Conservation (phyloP, 2,329 filamentous ascomycete genomes). For the Talaromyces marneffei region DNA sequence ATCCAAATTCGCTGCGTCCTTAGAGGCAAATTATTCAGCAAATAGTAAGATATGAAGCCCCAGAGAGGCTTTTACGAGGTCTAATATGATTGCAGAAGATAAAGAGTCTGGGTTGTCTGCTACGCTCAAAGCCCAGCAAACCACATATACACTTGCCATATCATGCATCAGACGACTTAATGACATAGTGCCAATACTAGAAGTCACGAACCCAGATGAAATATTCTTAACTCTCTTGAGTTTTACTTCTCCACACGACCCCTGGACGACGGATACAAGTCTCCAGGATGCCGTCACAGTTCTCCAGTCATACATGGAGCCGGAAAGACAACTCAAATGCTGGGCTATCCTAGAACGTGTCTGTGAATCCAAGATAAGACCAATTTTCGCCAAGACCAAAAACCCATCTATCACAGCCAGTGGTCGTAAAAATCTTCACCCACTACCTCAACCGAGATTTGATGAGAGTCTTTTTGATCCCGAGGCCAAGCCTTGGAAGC, state of each 20-base stretch:
- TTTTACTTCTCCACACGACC: slow-evolving; percentile 27
- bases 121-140: slow-evolving; percentile 22
- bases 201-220: slow-evolving; percentile 20
- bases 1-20: slow-evolving; percentile 25
- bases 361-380: slow-evolving; percentile 31
- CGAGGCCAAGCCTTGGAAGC: slow-evolving; percentile 37
- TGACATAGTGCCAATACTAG: slow-evolving; percentile 18
- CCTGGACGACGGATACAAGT: slow-evolving; percentile 31
- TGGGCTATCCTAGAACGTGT: slow-evolving; percentile 23
- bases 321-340: slow-evolving; percentile 13
- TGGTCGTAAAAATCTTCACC: slow-evolving; percentile 41
- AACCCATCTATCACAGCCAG: slow-evolving; percentile 39
- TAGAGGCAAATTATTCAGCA: slow-evolving; percentile 23
- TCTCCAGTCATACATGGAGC: slow-evolving; percentile 16
- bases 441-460: slow-evolving; percentile 32
- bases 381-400: slow-evolving; percentile 38
- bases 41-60: slow-evolving; percentile 13
- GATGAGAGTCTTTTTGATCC: slow-evolving; percentile 32
- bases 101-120: slow-evolving; percentile 16
- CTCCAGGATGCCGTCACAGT: slow-evolving; percentile 17
- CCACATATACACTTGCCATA: slow-evolving; percentile 26
- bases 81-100: slow-evolving; percentile 11
- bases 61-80: background rate
- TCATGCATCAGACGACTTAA: slow-evolving; percentile 23
- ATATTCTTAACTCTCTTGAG: slow-evolving; percentile 30